A percentile compares a stretch with the other conserved stretches of the same genome.
phyloP scores from a whole-genome alignment of 345 rosid species.

The Eucalyptus victrix region DNA sequence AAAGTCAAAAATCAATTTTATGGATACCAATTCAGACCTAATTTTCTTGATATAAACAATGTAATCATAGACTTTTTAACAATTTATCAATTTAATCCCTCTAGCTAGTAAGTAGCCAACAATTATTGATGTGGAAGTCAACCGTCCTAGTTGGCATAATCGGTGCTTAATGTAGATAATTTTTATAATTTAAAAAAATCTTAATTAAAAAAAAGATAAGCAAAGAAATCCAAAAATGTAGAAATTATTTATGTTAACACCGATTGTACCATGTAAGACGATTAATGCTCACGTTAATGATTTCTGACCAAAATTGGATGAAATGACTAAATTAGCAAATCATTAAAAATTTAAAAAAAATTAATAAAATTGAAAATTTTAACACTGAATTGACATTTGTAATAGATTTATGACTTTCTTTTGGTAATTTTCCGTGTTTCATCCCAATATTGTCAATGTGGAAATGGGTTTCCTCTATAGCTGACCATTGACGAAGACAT shows the following conservation, averaged over 20 bases:
- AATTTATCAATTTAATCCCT: neutral
- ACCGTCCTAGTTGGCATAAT: accelerated
- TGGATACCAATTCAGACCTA: neutral
- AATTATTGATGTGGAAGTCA: neutral
- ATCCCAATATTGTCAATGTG: neutral
- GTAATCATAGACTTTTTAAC: neutral
- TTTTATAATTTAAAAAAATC: neutral
- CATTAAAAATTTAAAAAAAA: accelerated
- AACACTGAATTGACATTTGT: accelerated
- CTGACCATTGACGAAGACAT: neutral
- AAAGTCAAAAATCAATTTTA: neutral
- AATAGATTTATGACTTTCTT: neutral
- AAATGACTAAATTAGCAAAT: neutral
- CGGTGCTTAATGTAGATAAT: accelerated
- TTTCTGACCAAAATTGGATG: neutral
- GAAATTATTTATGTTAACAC: accelerated
- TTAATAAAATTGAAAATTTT: neutral
- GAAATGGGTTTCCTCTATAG: neutral
- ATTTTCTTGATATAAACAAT: no score
- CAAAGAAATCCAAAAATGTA: neutral
- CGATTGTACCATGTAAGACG: accelerated
- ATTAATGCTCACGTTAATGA: neutral
- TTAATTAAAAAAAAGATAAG: no score
- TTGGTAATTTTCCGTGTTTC: neutral
- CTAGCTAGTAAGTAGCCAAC: neutral